Percentiles rank a stretch among this genome's conserved stretches.
phyloP scores from a whole-genome alignment of 306 rosid genomes.

The Acmispon strigosus region DNA sequence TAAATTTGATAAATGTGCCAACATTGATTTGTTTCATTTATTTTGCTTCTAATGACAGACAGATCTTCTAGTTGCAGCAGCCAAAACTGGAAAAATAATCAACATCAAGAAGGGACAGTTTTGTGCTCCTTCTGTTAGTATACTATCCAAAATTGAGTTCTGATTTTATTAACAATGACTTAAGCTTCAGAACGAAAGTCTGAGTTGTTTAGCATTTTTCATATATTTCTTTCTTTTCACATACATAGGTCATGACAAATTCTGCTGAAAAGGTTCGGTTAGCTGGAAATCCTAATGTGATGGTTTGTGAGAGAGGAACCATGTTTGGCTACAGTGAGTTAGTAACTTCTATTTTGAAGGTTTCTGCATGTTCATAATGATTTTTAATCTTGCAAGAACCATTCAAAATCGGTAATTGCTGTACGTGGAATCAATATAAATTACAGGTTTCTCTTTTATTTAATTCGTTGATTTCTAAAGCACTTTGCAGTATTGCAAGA shows the following conservation, averaged over 20 bases:
- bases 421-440: not conserved
- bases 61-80: conserved; percentile 96
- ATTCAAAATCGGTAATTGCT: not conserved
- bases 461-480: not conserved
- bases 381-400: not conserved
- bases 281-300: conserved; percentile 94
- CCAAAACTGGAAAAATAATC: conserved; percentile 86
- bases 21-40: conserved; percentile 26
- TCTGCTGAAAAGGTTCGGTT: conserved; percentile 85
- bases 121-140: conserved; percentile 95
- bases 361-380: conserved; percentile 6
- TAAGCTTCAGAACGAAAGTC: not conserved
- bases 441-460: not conserved
- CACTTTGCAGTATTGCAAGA: not conserved
- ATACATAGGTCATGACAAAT: conserved; percentile 73
- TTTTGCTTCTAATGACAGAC: conserved; percentile 57
- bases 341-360: not conserved
- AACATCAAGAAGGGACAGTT: conserved; percentile 97
- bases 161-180: not conserved
- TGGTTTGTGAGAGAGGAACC: conserved; percentile 99
- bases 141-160: conserved; percentile 2
- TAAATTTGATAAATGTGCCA: not conserved
- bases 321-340: conserved; percentile 99
- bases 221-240: conserved; percentile 10
- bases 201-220: conserved; percentile 5